These are phyloP conservation scores for Apophysomyces elegans DNA, from an alignment of 371 early-diverging fungal genomes.

Conservation along the genomic window DNA sequence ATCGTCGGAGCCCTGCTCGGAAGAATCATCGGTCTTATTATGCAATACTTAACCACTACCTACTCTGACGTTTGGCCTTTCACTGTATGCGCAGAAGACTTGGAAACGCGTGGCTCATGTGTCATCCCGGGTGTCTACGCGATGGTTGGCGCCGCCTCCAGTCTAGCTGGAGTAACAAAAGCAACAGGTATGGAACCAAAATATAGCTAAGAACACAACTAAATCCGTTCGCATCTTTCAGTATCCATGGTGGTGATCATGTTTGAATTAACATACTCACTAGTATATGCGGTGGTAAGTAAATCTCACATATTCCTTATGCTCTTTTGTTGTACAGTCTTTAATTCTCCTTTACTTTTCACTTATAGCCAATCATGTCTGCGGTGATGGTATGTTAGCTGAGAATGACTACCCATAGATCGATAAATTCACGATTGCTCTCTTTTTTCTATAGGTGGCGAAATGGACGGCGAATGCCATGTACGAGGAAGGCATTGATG, in stretches of 20 bases:
- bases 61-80: slow-evolving; percentile 66
- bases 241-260: slow-evolving; percentile 94
- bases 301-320: background rate
- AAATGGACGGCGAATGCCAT: slow-evolving; percentile 90
- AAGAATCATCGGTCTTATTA: slow-evolving; percentile 86
- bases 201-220: slow-evolving; percentile 2
- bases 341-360: background rate
- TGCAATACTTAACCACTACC: slow-evolving; percentile 64
- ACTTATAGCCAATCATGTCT: slow-evolving; percentile 82
- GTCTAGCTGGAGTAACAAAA: slow-evolving; percentile 90
- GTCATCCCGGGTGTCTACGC: slow-evolving; percentile 95
- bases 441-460: slow-evolving; percentile 28
- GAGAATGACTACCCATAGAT: background rate
- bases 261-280: slow-evolving; percentile 93
- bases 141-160: slow-evolving; percentile 93
- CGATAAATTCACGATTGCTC: background rate
- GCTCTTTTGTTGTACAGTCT: background rate
- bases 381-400: slow-evolving; percentile 71
- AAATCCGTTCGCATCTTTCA: slow-evolving; percentile 10
- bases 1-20: slow-evolving; percentile 92
- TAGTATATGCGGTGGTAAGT: slow-evolving; percentile 70
- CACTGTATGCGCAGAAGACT: slow-evolving; percentile 58
- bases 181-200: slow-evolving; percentile 68
- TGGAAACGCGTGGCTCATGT: slow-evolving; percentile 62
- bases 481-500: slow-evolving; percentile 84